Conservation (phyloP, 2,329 filamentous ascomycete species). For the Aspergillus proliferans region DNA sequence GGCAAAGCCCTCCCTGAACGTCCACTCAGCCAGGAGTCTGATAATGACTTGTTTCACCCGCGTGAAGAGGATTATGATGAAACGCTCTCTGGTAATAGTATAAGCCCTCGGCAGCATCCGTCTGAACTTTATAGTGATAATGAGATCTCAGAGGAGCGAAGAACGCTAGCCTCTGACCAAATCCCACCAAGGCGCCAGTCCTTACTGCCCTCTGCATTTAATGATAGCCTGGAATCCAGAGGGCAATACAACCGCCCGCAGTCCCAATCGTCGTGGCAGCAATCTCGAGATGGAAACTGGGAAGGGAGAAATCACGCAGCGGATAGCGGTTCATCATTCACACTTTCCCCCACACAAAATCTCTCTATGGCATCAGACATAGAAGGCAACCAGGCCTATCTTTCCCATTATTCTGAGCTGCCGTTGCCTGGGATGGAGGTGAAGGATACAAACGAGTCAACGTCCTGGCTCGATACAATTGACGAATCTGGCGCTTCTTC, state of each 20-base stretch:
- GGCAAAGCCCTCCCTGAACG: conserved; percentile 72
- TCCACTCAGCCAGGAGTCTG: conserved; percentile 55
- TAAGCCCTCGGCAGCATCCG: conserved; percentile 48
- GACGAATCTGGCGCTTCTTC: conserved; percentile 82
- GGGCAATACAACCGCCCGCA: conserved; percentile 40
- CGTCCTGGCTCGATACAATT: conserved; percentile 90
- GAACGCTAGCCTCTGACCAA: conserved; percentile 20
- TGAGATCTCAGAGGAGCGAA: conserved; percentile 18
- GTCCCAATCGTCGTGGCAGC: conserved; percentile 9
- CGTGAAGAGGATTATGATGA: conserved; percentile 32
- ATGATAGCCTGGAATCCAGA: conserved; percentile 23
- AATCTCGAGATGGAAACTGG: neutral
- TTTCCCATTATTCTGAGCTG: conserved; percentile 8
- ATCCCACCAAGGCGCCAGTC: conserved; percentile 35
- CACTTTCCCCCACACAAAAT: neutral
- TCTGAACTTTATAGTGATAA: conserved; percentile 28
- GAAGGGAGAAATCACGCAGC: conserved; percentile 4
- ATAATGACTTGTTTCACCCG: conserved; percentile 37
- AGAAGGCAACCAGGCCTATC: neutral
- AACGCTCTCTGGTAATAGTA: conserved; percentile 45
- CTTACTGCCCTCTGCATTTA: conserved; percentile 29
- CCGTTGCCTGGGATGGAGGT: conserved; percentile 16
- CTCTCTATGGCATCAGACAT: neutral
- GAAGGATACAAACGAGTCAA: conserved; percentile 66
- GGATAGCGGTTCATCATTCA: neutral